Conservation (phyloP, 179 eudicot genomes). For the Patellifolia procumbens region DNA sequence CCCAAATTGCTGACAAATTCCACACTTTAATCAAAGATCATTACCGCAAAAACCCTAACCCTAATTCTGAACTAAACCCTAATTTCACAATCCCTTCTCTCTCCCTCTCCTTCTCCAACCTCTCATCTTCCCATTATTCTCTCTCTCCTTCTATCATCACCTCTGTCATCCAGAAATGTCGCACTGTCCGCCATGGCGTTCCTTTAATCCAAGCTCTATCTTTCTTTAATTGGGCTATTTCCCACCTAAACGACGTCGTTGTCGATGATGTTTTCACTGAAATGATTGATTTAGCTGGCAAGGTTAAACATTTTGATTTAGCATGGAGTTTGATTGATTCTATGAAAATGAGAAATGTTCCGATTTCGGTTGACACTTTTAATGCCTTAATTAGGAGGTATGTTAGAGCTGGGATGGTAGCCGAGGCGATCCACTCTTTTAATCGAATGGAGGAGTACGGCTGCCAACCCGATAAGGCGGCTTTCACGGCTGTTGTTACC, state of each 20-base stretch:
- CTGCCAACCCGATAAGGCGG: conserved; percentile 55
- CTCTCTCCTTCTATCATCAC: conserved; percentile 46
- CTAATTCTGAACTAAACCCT: conserved; percentile 39
- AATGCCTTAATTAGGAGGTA: conserved; percentile 59
- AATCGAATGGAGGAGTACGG: conserved; percentile 84
- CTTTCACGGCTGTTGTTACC: conserved; percentile 51
- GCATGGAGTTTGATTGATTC: conserved; percentile 73
- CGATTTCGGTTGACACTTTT: conserved; percentile 51
- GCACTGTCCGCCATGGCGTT: conserved; percentile 63
- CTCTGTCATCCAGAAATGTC: conserved; percentile 55
- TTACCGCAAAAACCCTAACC: conserved; percentile 66
- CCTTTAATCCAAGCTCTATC: conserved; percentile 71
- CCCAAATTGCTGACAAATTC: conserved; percentile 43
- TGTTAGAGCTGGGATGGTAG: conserved; percentile 66
- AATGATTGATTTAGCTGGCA: conserved; percentile 78
- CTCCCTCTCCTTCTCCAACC: conserved; percentile 43
- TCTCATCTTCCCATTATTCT: conserved; percentile 34
- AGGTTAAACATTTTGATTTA: conserved; percentile 61
- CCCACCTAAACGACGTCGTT: neutral
- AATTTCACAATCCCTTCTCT: conserved; percentile 47
- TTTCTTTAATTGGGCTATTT: conserved; percentile 79
- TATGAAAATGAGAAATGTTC: conserved; percentile 49
- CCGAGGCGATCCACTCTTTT: conserved; percentile 70
- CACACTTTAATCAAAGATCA: conserved; percentile 65
- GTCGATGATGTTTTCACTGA: conserved; percentile 44